Evolutionary conservation across 2,329 filamentous ascomycete species (phyloP), one percentile per base, ranked within the genome.

Genomic region (Beauveria medogensis): DNA sequence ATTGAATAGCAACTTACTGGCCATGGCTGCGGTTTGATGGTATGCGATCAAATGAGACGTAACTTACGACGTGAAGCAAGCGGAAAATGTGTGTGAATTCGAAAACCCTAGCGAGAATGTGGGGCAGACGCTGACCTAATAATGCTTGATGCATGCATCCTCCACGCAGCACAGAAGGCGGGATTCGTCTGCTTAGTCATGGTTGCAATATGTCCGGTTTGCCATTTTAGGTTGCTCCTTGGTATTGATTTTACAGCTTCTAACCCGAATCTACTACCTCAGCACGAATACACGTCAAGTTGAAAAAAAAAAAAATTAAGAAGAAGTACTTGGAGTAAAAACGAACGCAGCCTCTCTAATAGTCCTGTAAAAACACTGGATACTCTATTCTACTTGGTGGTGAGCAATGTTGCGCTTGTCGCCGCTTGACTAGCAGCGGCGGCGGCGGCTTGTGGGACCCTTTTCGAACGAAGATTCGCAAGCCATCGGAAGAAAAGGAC

Each of bases 401-500:
- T 47, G 28, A 59, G 57, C 16, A 59, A 46, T 14, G 40, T 53
- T 40, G 57, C 57, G 28, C 52, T 28, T 10, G 41, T 26, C 20
- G 50, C 58, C 46, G 67, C 63, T 54, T 44, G 6, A 66, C 67
- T 37, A 5, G 87, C 83, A 5, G 87, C 83, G 10, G 85, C 68
- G 55, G 85, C 80, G 14, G 86, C 85, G 18, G 86, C 79, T 61
- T 87, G 89, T 65, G 84, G 81, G 48, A 96, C 77, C 71, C 89
- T 87, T 66, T 88, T 81, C 50, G 86, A 82, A 68, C 84, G 85
- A 61, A 95, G 68, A 66, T 86, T 84, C 66, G 86, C 84, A 58
- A 97, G 71, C 68, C 94, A 96, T 67, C 91, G 85, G 74, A 97
- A 87, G 55, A 99, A 82, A 30, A 96, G 77, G 64, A 97, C 80